phyloP scores from a whole-genome alignment of 2,329 filamentous ascomycete genomes.

The Alternaria angustiovoidea region DNA sequence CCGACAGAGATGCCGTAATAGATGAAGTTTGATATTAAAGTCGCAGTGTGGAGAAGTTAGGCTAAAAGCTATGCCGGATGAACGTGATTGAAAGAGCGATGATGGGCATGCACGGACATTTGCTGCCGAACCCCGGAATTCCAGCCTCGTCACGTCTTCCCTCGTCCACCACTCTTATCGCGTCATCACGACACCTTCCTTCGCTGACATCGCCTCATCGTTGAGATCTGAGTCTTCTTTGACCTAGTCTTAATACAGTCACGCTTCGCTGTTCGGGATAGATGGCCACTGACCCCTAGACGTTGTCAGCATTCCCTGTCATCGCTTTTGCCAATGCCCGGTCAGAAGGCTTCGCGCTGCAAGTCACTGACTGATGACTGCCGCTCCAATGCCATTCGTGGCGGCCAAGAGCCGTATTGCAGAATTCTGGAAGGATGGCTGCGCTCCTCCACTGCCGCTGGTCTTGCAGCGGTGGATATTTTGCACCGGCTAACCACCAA shows the following conservation, averaged over 20 bases:
- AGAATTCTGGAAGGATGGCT: constrained; percentile 38
- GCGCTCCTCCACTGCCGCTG: constrained; percentile 25
- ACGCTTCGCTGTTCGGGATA: constrained; percentile 36
- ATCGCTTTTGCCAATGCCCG: constrained; percentile 29
- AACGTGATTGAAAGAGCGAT: constrained; percentile 32
- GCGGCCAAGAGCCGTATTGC: constrained; percentile 30
- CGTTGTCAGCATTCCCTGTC: constrained; percentile 15
- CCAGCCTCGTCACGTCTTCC: constrained; percentile 37
- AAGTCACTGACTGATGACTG: constrained; percentile 23
- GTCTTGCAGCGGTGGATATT: constrained; percentile 21
- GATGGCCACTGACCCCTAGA: constrained; percentile 28
- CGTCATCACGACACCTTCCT: constrained; percentile 21
- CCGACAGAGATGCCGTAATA: constrained; percentile 31
- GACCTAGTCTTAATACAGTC: constrained; percentile 20
- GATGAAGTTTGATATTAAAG: constrained; percentile 42
- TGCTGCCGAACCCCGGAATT: constrained; percentile 17
- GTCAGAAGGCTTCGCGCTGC: constrained; percentile 38
- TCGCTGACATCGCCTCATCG: constrained; percentile 21
- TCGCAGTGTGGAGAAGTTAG: constrained; percentile 37
- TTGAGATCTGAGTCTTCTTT: constrained; percentile 20
- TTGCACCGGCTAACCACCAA: constrained; percentile 19
- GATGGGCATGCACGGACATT: constrained; percentile 31
- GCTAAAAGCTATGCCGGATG: constrained; percentile 38
- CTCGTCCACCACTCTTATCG: constrained; percentile 29
- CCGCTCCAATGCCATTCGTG: constrained; percentile 29